Conservation (phyloP, 2,329 filamentous ascomycete genomes). For the Blastomyces silverae region DNA sequence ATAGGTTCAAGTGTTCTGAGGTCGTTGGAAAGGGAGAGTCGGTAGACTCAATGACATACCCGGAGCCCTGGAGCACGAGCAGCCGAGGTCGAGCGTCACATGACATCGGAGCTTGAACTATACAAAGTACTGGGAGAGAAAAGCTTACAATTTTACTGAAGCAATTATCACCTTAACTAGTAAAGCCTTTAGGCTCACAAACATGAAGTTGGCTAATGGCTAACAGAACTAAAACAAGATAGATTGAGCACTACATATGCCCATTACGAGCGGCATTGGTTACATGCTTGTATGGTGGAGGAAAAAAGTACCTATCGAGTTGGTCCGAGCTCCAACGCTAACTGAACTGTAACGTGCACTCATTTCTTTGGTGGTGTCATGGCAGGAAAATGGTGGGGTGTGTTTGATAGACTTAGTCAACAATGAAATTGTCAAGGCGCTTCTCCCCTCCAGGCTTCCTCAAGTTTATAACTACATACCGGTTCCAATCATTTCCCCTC, state of each 20-base stretch:
- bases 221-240: neutral
- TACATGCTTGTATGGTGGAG: no score
- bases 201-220: no score
- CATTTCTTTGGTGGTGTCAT: neutral
- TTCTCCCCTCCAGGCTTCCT: neutral
- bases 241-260: neutral
- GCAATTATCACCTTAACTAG: no score
- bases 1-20: neutral
- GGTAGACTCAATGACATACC: neutral
- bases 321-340: slow-evolving; percentile 2
- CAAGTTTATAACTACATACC: neutral
- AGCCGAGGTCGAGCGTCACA: slow-evolving; percentile 13
- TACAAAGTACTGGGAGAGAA: no score
- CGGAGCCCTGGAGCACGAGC: neutral
- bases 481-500: neutral
- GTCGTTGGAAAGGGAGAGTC: neutral
- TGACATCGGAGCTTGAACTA: neutral
- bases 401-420: neutral
- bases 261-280: neutral
- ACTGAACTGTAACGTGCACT: neutral
- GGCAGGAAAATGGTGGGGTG: slow-evolving; percentile 4
- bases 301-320: neutral
- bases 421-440: neutral
- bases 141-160: no score
- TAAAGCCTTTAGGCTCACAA: no score